phyloP scores from a whole-genome alignment of 2,329 filamentous ascomycete genomes.

The Drechslerella coelobrocha region DNA sequence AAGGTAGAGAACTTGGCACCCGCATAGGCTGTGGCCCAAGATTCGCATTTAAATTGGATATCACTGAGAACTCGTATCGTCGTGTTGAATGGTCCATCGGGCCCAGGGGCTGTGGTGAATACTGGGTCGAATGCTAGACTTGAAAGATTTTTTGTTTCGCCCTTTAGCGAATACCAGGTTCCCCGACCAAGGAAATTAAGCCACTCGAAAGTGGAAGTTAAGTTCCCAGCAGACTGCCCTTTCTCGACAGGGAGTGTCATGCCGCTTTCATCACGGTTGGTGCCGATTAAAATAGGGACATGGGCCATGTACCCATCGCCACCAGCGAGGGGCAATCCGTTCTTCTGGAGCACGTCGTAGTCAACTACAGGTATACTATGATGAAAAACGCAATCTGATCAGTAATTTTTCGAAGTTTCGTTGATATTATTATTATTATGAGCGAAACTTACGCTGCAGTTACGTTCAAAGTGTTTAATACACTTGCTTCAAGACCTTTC shows the following conservation, averaged over 20 bases:
- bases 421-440: background rate
- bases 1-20: constrained; percentile 56
- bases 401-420: background rate
- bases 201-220: constrained; percentile 51
- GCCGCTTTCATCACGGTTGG: constrained; percentile 58
- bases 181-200: constrained; percentile 46
- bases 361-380: constrained; percentile 54
- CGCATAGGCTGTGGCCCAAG: constrained; percentile 57
- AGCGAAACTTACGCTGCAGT: constrained; percentile 8
- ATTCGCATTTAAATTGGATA: constrained; percentile 57
- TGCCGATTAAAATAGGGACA: constrained; percentile 58
- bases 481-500: constrained; percentile 3
- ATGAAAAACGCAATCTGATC: background rate
- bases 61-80: constrained; percentile 56
- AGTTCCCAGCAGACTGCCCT: constrained; percentile 36
- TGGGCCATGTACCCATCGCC: constrained; percentile 52
- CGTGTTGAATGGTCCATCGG: constrained; percentile 56
- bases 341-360: constrained; percentile 28
- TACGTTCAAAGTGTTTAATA: constrained; percentile 3
- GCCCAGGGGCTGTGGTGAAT: constrained; percentile 32
- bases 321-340: constrained; percentile 55
- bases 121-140: constrained; percentile 44
- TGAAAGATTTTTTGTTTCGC: constrained; percentile 40
- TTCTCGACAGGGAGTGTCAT: constrained; percentile 55
- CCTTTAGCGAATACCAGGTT: background rate